Percentiles rank a stretch among this genome's conserved stretches.
phyloP scores from a whole-genome alignment of 495 filamentous ascomycete genomes.

The Aspergillus olivimuriae region DNA sequence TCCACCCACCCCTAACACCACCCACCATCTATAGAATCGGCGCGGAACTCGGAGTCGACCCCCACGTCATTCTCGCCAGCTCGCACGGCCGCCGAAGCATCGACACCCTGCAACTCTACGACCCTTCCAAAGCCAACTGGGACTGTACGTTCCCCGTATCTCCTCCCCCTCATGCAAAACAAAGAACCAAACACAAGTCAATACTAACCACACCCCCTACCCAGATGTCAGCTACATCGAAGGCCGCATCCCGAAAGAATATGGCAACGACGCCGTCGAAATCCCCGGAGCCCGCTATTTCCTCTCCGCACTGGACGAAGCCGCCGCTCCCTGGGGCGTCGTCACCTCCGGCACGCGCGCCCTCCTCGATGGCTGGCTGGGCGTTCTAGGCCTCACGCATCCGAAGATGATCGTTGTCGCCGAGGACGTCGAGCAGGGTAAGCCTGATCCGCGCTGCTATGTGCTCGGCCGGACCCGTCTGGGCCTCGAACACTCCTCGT shows the following conservation, averaged over 20 bases:
- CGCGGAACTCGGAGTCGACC: slow-evolving; percentile 74
- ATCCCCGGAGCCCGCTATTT: slow-evolving; percentile 63
- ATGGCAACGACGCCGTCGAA: slow-evolving; percentile 72
- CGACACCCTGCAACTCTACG: slow-evolving; percentile 68
- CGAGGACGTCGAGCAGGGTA: slow-evolving; percentile 79
- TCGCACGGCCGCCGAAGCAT: slow-evolving; percentile 86
- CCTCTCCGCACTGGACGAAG: slow-evolving; percentile 50
- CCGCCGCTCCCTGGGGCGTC: slow-evolving; percentile 73
- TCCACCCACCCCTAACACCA: neutral
- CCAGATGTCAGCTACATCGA: slow-evolving; percentile 77
- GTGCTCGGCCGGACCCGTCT: slow-evolving; percentile 60
- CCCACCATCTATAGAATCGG: slow-evolving; percentile 53
- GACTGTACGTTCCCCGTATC: slow-evolving; percentile 62
- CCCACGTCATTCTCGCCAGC: slow-evolving; percentile 72
- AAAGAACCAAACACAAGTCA: slow-evolving; percentile 1
- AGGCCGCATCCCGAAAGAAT: slow-evolving; percentile 65
- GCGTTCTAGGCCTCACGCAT: slow-evolving; percentile 64
- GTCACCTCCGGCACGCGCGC: slow-evolving; percentile 84
- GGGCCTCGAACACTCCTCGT: slow-evolving; percentile 43
- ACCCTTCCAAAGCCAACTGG: slow-evolving; percentile 78
- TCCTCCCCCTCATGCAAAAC: slow-evolving; percentile 1
- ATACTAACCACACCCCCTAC: slow-evolving; percentile 1
- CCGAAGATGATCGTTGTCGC: slow-evolving; percentile 74
- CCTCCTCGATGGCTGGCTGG: slow-evolving; percentile 80
- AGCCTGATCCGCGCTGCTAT: slow-evolving; percentile 84